Conservation (phyloP, 306 rosid species). For the Cyamopsis tetragonoloba region DNA sequence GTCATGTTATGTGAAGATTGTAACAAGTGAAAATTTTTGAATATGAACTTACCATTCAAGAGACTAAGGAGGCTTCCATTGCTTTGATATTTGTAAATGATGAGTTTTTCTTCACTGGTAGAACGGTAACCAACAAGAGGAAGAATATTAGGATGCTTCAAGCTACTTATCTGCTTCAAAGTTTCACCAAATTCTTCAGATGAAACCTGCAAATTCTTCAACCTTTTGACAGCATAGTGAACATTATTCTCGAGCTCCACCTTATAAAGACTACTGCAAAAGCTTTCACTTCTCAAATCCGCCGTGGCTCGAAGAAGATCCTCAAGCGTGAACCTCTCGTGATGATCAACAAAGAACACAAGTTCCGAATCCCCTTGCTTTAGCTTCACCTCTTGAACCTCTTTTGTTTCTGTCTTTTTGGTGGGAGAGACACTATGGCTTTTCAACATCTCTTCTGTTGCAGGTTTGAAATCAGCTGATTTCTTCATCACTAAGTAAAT, state of each 20-base stretch:
- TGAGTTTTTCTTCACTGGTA: constrained; percentile 55
- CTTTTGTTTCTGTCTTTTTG: constrained; percentile 1
- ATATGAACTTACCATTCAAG: constrained; percentile 46
- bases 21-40: not conserved
- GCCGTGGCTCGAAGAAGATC: constrained; percentile 63
- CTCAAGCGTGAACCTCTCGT: constrained; percentile 58
- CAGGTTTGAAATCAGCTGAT: not conserved
- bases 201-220: constrained; percentile 63
- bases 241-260: constrained; percentile 48
- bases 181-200: constrained; percentile 52
- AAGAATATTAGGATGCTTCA: constrained; percentile 66
- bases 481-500: constrained; percentile 34
- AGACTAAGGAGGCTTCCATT: constrained; percentile 71
- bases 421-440: constrained; percentile 28
- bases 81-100: constrained; percentile 67
- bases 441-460: constrained; percentile 20
- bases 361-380: constrained; percentile 37
- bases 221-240: constrained; percentile 62
- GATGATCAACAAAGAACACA: constrained; percentile 65
- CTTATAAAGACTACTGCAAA: constrained; percentile 63
- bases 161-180: constrained; percentile 43
- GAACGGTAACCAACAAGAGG: constrained; percentile 56
- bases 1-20: not conserved
- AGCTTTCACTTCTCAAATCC: constrained; percentile 50
- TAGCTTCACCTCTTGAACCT: constrained; percentile 23